Evolutionary conservation across 2,329 filamentous ascomycete genomes (phyloP).

Genomic region (Verticillium klebahnii): DNA sequence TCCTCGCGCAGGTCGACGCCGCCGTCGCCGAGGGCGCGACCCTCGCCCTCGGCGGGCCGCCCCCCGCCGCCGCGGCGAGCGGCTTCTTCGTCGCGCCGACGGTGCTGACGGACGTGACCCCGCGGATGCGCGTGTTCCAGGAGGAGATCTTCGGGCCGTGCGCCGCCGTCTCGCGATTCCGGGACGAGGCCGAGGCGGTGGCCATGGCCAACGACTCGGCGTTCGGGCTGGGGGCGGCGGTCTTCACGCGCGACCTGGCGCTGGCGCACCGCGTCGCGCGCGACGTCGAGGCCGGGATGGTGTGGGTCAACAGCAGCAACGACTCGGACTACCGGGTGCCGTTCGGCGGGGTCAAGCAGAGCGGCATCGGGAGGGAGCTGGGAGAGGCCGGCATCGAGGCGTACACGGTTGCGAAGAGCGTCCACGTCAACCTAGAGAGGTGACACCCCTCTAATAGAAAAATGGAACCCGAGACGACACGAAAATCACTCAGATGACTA

Average conservation of each 20-base stretch:
- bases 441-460: not conserved
- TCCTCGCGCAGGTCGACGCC: conserved; percentile 61
- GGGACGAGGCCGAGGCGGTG: conserved; percentile 26
- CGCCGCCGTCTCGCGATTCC: conserved; percentile 21
- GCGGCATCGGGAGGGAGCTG: conserved; percentile 24
- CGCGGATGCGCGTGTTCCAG: conserved; percentile 19
- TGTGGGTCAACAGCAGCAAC: conserved; percentile 33
- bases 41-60: conserved; percentile 31
- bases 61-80: conserved; percentile 26
- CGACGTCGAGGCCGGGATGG: conserved; percentile 49
- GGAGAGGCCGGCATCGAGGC: conserved; percentile 22
- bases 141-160: conserved; percentile 28
- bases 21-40: conserved; percentile 59
- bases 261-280: conserved; percentile 34
- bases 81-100: conserved; percentile 24
- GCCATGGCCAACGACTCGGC: conserved; percentile 36
- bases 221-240: conserved; percentile 50
- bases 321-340: conserved; percentile 24
- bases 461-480: too few species aligned
- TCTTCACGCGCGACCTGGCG: conserved; percentile 52
- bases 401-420: conserved; percentile 23
- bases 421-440: conserved; percentile 19
- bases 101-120: conserved; percentile 20
- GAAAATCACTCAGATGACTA: too few species aligned
- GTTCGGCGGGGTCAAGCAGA: conserved; percentile 28